These are phyloP conservation scores for Raffaelea deltoideospora DNA, from an alignment of 2,329 filamentous ascomycete species.

Conservation along the genomic window DNA sequence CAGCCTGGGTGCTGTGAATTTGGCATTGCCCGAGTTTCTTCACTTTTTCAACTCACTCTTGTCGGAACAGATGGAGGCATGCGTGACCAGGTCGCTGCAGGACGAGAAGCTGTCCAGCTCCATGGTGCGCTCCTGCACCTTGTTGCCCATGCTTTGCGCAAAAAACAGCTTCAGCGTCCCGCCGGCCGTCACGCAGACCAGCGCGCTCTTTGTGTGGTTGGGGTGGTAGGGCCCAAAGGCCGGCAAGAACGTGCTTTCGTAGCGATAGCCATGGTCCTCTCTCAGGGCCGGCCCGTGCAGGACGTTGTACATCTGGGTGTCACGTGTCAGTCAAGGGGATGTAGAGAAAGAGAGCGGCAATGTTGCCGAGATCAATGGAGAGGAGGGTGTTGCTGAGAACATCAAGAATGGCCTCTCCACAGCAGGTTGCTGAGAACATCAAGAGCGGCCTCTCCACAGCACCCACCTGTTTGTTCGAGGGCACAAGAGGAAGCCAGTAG, in stretches of 20 bases:
- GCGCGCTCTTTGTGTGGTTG: conserved; percentile 51
- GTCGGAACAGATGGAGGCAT: conserved; percentile 61
- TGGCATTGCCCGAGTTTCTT: too few relatives aligned
- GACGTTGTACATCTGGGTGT: conserved; percentile 27
- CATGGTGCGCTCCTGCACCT: conserved; percentile 56
- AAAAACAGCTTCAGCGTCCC: conserved; percentile 64
- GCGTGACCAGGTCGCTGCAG: conserved; percentile 62
- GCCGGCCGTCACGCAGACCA: conserved; percentile 62
- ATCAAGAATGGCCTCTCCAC: background rate
- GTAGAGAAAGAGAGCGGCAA: too few relatives aligned
- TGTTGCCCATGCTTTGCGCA: conserved; percentile 56
- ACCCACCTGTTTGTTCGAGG: conserved; percentile 25
- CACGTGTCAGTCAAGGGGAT: background rate
- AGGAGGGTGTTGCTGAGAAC: too few relatives aligned
- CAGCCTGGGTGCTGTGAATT: too few relatives aligned
- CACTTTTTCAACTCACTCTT: conserved; percentile 53
- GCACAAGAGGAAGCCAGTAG: conserved; percentile 62
- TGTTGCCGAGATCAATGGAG: too few relatives aligned
- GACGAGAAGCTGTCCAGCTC: conserved; percentile 60
- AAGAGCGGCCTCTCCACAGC: conserved; percentile 7
- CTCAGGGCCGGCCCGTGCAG: conserved; percentile 49
- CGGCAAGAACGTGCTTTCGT: conserved; percentile 49
- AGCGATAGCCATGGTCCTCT: conserved; percentile 48
- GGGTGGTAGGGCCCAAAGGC: conserved; percentile 62
- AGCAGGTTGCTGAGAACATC: background rate